Base-by-base conservation (phyloP, 352 stramenopile species). In the Achlya hypogyna region DNA sequence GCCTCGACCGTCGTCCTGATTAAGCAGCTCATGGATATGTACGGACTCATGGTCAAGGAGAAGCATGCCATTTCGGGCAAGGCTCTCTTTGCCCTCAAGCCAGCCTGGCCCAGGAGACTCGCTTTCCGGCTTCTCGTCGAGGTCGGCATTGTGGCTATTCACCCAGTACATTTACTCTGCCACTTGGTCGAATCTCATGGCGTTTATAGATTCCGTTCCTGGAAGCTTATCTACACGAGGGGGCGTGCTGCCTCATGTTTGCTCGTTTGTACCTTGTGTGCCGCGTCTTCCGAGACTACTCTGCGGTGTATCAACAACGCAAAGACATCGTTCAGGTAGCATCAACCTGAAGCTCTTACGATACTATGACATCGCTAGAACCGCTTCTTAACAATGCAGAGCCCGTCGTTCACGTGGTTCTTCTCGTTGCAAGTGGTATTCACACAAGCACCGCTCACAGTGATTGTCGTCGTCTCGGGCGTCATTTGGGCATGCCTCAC, bases 181-280 rank as follows among this genome's bases (percentile, higher is more conserved):
- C 34, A 42, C 34, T 42, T 42, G 34, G 34, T 45, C 12, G 38
- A 45, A 1, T n/a, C 14, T 45, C 14, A 42, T 42, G 34, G 38
- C 6, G 2, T 1, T 9, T 45, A 9, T 45, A 45, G 38, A 10
- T 18, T 10, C 38, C 51, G 22, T 58, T 58, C 27, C 51, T 58
- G 2, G 51, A 58, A 8, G 51, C 2, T 4, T 22, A 32, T 10
- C 14, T 58, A 2, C 51, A 58, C 51, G 20, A 58, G 38, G 25
- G 23, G 4, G 51, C 51, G 51, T 38, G 20, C 12, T 58, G 51
- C 51, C 14, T 58, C 20, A 58, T 58, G 51, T 58, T 58, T 58
- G 20, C 20, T 16, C 51, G 51, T 12, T 27, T 58, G 1, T 58
- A 58, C 51, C 14, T 58, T 5, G 25, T 35, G 14, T 23, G 23